Percentiles rank a stretch among this genome's conserved stretches.
Conservation (phyloP, 2,329 filamentous ascomycete species). For the Fusarium sp. region DNA sequence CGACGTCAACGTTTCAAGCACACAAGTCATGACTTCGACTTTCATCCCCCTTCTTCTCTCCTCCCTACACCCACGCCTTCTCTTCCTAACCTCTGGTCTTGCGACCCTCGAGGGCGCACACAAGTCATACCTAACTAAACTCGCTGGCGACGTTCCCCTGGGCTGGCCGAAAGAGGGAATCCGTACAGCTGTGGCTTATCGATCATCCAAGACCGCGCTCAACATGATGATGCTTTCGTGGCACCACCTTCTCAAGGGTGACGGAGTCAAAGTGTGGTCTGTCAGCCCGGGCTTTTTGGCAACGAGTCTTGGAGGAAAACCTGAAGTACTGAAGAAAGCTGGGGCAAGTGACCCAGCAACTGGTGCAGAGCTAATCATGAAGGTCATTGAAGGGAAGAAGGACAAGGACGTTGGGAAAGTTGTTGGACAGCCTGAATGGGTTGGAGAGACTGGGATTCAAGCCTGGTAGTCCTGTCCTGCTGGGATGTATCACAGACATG, state of each 20-base stretch:
- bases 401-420: conserved; percentile 58
- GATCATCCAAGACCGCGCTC: conserved; percentile 45
- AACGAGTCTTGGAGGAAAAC: conserved; percentile 57
- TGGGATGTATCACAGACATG: not conserved
- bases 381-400: conserved; percentile 57
- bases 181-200: conserved; percentile 48
- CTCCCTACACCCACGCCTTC: conserved; percentile 57
- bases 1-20: conserved; percentile 64
- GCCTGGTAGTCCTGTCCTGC: conserved; percentile 46
- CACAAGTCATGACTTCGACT: conserved; percentile 55
- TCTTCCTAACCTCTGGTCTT: conserved; percentile 63
- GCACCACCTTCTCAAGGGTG: conserved; percentile 57
- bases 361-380: conserved; percentile 55
- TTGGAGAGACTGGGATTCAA: conserved; percentile 49
- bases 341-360: conserved; percentile 52
- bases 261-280: conserved; percentile 63
- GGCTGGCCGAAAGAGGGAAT: conserved; percentile 67
- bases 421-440: conserved; percentile 39
- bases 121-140: conserved; percentile 41
- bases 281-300: conserved; percentile 63
- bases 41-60: conserved; percentile 60
- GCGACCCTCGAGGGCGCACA: conserved; percentile 54
- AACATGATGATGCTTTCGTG: conserved; percentile 58
- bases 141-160: conserved; percentile 44
- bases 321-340: conserved; percentile 49